Evolutionary conservation across 225 moss, liverwort and hornwort genomes (phyloP).

Genomic region (Rhytidiadelphus loreus): DNA sequence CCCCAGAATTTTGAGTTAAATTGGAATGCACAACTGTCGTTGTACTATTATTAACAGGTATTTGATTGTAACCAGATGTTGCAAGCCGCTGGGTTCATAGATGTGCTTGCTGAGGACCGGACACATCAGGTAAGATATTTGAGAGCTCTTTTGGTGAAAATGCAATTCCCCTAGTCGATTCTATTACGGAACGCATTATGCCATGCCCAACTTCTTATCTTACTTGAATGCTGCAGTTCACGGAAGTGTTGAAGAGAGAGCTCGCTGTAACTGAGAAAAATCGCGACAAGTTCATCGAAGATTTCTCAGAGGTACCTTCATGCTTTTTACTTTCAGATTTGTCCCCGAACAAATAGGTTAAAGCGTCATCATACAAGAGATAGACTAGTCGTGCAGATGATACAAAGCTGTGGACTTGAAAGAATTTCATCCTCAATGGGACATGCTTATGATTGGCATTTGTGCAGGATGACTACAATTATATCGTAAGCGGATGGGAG

Average conservation of each 20-base stretch:
- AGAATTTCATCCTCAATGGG: neutral
- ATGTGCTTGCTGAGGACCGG: conserved; percentile 76
- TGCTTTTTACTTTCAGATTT: neutral
- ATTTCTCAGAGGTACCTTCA: conserved; percentile 69
- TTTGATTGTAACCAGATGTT: conserved; percentile 55
- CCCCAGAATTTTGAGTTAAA: neutral
- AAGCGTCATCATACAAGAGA: neutral
- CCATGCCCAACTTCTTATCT: neutral
- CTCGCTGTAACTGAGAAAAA: conserved; percentile 32
- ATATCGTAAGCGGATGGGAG: conserved; percentile 87
- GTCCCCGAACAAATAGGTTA: neutral
- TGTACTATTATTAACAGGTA: neutral
- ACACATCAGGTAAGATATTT: conserved; percentile 59
- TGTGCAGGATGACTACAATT: conserved; percentile 58
- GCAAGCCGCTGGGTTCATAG: conserved; percentile 59
- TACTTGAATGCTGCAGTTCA: conserved; percentile 40
- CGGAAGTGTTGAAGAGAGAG: conserved; percentile 59
- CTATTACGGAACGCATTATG: neutral
- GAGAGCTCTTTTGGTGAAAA: neutral
- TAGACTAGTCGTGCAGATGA: neutral
- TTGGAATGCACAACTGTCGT: neutral
- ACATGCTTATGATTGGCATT: neutral
- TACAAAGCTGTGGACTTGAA: neutral
- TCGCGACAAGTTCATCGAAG: conserved; percentile 62
- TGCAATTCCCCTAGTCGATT: neutral